Base-by-base conservation (phyloP, 306 rosid species). In the Glycine latifolia region DNA sequence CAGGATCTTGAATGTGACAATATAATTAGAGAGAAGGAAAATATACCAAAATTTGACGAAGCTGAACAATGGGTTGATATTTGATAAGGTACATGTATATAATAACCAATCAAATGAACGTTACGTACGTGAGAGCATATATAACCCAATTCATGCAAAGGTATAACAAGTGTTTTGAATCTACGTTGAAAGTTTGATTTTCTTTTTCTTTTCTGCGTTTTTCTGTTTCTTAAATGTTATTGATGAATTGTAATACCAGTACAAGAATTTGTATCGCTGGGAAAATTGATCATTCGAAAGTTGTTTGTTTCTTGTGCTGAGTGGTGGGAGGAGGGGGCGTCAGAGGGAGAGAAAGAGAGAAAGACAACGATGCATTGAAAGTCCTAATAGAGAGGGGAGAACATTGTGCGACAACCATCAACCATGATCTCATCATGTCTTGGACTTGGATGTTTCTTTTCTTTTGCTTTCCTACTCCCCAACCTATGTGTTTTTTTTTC, bases 291-390 rank as follows among this genome's bases (percentile, higher is more conserved):
- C 67, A 82, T 79, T 46, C 54, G 56, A 78, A 58, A 62, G 86
- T 79, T 80, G 41, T 37, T 37, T 37, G 41, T 67, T 65, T 48
- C 58, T 67, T 44, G 74, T 65, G 73, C 77, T 84, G 72, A 59
- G 63, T 56, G 2, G 63, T 66, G 83, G 41, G 41, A 4, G 87
- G 46, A 54, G 60, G 72, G 61, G 85, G 92, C 76, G 77, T 55
- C 72, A 61, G 84, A 69, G 84, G 84, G 88, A 84, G 87, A 88
- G 89, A 85, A 65, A 84, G 87, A 88, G 41, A 37, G 88, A 85
- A 65, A 70, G 79, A 83, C 67, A 71, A 74, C 53, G 71, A 67
- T 50, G 79, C 76, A 81, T 76, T 62, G 73, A 81, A 81, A 35
- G 60, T 62, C 61, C 72, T 68, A 77, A 79, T 70, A 66, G 81